phyloP scores from a whole-genome alignment of 441 rosid genomes.

The Macaranga tanarius region DNA sequence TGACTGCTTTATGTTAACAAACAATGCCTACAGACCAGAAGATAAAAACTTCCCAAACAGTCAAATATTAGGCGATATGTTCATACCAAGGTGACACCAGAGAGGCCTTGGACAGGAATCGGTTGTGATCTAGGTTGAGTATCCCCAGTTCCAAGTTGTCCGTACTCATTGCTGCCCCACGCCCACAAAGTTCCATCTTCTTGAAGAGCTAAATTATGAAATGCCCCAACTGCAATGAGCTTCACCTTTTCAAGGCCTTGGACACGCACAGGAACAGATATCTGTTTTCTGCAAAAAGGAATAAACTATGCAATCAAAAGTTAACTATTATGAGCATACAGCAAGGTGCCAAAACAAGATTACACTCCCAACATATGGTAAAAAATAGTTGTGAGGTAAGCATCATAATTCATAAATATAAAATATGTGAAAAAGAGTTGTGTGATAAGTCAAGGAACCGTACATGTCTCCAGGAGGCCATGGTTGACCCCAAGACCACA shows the following conservation, averaged over 20 bases:
- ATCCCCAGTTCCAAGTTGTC: conserved; percentile 99
- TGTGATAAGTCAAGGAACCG: conserved; percentile 11
- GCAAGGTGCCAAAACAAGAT: conserved; percentile 15
- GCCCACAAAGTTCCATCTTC: conserved; percentile 97
- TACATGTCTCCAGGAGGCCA: conserved; percentile 99
- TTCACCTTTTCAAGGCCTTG: conserved; percentile 93
- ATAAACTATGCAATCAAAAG: not conserved
- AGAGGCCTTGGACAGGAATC: conserved; percentile 80
- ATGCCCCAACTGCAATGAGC: conserved; percentile 95
- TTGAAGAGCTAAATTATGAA: conserved; percentile 94
- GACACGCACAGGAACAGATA: conserved; percentile 90
- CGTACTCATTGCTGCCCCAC: conserved; percentile 98
- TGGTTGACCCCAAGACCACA: conserved; percentile 99
- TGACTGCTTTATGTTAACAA: not conserved
- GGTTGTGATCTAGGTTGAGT: conserved; percentile 98
- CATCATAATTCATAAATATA: not conserved
- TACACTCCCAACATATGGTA: not conserved
- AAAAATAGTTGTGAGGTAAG: conserved; percentile 9
- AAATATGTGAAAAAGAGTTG: conserved; percentile 4
- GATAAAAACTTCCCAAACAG: not conserved
- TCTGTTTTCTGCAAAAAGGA: conserved; percentile 72
- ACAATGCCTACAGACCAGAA: not conserved
- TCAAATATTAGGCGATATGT: conserved; percentile 16
- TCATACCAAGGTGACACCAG: conserved; percentile 79
- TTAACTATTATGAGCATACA: not conserved